Evolutionary conservation across 2,329 filamentous ascomycete genomes (phyloP), one percentile per base, ranked within the genome.

Genomic region (Corynespora cassiicola): DNA sequence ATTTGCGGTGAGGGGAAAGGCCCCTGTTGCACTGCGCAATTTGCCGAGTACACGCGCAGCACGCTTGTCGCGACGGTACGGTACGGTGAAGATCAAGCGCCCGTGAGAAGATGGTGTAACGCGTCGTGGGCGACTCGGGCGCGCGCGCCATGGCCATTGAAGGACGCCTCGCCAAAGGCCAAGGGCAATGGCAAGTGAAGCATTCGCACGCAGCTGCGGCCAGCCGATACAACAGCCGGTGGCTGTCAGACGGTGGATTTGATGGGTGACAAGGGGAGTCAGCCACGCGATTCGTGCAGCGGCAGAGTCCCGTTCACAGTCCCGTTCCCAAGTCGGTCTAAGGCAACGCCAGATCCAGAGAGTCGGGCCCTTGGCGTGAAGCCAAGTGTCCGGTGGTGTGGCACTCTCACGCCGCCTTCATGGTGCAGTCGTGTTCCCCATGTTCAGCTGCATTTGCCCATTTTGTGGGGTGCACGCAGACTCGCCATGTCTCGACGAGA

Each of bases 281-380:
- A 49, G 60, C 62, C 60, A 66, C 58, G 60, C 61, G 61, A 61
- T 55, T 55, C 53, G 55, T 60, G 51, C 52, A 56, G 51, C 52
- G 53, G 54, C 46, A 45, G 36, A 50, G 39, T 51, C 52, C 58
- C 54, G 54, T 33, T 41, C 46, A 43, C 36, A 39, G 42, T 45
- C 60, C 50, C 51, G 45, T 42, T 45, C 55, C 34, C 34, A 50
- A 56, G 41, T 21, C 43, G 50, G 22, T 36, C 53, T 55, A 37
- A 39, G 27, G 20, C 36, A 39, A 51, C 55, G 61, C 61, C 57
- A 47, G 45, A 56, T 41, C 63, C 63, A 59, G 34, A 53, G 45
- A 50, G 58, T 50, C 60, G 63, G 63, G 52, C 36, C 39, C 47
- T 25, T 46, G 45, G 40, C 39, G 40, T 45, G 42, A 40, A 55